Evolutionary conservation across 2,329 filamentous ascomycete genomes (phyloP).

Genomic region (Aspergillus sp.): DNA sequence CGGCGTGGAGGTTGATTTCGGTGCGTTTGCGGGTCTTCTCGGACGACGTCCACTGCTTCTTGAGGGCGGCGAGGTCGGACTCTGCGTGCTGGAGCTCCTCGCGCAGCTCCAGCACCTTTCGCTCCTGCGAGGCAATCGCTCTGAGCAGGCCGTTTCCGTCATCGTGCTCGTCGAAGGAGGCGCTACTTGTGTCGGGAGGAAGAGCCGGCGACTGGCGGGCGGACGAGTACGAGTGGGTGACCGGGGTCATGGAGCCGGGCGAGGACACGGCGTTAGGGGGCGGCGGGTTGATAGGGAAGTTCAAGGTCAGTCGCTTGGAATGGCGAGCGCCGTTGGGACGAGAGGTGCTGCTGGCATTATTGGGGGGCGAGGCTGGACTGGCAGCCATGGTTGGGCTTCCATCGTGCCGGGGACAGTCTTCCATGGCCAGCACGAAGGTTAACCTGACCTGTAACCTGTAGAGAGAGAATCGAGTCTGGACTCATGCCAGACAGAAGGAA

Average conservation of each 20-base stretch:
- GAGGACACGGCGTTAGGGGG: slow-evolving; percentile 20
- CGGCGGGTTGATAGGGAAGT: slow-evolving; percentile 37
- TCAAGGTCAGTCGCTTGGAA: slow-evolving; percentile 37
- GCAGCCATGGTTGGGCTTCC: too few relatives aligned
- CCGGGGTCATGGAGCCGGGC: slow-evolving; percentile 24
- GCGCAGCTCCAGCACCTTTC: slow-evolving; percentile 77
- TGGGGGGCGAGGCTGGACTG: too few relatives aligned
- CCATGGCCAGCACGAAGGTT: too few relatives aligned
- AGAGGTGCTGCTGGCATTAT: too few relatives aligned
- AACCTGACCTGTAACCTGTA: too few relatives aligned
- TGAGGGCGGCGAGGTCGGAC: slow-evolving; percentile 62
- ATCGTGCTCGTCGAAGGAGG: slow-evolving; percentile 24
- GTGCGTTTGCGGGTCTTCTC: slow-evolving; percentile 68
- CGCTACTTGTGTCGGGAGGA: slow-evolving; percentile 15
- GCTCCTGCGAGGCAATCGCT: slow-evolving; percentile 83
- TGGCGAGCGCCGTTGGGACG: slow-evolving; percentile 31
- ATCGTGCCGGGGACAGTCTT: too few relatives aligned
- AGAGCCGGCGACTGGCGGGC: slow-evolving; percentile 22
- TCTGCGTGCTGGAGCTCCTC: slow-evolving; percentile 86
- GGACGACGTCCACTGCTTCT: slow-evolving; percentile 71
- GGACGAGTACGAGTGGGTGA: slow-evolving; percentile 24
- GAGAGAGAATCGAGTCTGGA: too few relatives aligned
- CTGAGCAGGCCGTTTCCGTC: slow-evolving; percentile 67
- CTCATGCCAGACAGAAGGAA: too few relatives aligned
- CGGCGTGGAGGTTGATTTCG: slow-evolving; percentile 51